Evolutionary conservation across 148 eudicot genomes (phyloP), one percentile per base, ranked within the genome.

Genomic region (Camellia granthamiana): DNA sequence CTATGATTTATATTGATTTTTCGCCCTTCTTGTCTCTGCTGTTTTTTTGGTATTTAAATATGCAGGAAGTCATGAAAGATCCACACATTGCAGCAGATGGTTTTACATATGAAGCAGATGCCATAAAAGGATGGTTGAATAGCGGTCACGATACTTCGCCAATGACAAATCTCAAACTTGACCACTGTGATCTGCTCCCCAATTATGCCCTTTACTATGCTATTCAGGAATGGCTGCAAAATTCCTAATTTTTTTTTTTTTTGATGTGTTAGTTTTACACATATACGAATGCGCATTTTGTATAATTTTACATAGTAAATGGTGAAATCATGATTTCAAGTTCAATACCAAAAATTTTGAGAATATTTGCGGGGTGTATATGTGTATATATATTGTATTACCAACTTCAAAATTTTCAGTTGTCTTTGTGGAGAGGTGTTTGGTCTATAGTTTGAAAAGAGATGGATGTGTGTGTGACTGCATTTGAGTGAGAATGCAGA

Each of bases 41-140:
- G 74, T 46, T 70, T 30, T 30, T 30, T 30, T 30, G 38, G 74
- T 49, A n/a, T 62, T 14, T 13, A 30, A 62, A 46, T 46, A 43
- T 86, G 21, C 91, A 94, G 97, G 98, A 94, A 74, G 86, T 94
- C 5, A 90, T 94, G 92, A 83, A 78, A 73, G 98, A 95, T 86
- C 98, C 98, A 4, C 89, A 86, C 23, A 89, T 90, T 82, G 98
- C 98, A 76, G 91, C 89, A 76, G 98, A 95, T 79, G 98, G 97
- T 75, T 95, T 83, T 83, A 95, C 97, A 0, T 95, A 95, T 42
- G 98, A 95, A 85, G 90, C 83, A 76, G 98, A 91, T 3, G 97
- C 95, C 2, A 92, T 94, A 86, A 84, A 84, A 59, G 98, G 88
- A 58, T 94, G 98, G 98, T 85, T 94, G 60, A 85, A 87, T 44